A percentile compares a stretch with the other conserved stretches of the same genome.
Conservation (phyloP, 176 grass and related monocot species). For the Eremochloa ophiuroides region DNA sequence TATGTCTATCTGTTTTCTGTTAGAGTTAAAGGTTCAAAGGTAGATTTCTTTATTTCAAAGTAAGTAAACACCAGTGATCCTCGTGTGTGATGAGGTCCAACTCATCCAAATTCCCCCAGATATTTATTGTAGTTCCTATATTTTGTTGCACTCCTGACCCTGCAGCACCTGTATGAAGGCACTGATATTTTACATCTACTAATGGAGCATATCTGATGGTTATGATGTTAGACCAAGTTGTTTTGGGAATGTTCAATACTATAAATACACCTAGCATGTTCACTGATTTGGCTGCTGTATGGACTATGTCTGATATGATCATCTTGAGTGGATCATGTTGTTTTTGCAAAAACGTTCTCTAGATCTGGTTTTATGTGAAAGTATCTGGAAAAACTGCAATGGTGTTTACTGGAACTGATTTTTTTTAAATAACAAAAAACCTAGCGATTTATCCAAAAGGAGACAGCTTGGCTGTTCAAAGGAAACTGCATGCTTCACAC, state of each 20-base stretch:
- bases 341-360: neutral
- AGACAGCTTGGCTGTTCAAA: neutral
- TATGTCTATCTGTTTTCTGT: neutral
- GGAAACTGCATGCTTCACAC: neutral
- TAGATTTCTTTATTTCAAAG: neutral
- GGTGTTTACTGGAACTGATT: too few species aligned
- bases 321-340: neutral
- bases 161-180: neutral
- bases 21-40: neutral
- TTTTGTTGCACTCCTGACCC: neutral
- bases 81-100: neutral
- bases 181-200: neutral
- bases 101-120: neutral
- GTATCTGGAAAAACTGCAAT: neutral
- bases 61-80: neutral
- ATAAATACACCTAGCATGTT: neutral
- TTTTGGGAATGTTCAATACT: neutral
- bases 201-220: neutral
- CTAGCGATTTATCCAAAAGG: neutral
- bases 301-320: neutral
- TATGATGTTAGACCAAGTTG: neutral
- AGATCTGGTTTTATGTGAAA: neutral
- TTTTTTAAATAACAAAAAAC: too few species aligned
- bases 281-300: neutral
- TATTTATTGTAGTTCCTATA: neutral